Evolutionary conservation across 306 rosid species (phyloP), one percentile per base, ranked within the genome.

Genomic region (Trichosanthes cucumerina): DNA sequence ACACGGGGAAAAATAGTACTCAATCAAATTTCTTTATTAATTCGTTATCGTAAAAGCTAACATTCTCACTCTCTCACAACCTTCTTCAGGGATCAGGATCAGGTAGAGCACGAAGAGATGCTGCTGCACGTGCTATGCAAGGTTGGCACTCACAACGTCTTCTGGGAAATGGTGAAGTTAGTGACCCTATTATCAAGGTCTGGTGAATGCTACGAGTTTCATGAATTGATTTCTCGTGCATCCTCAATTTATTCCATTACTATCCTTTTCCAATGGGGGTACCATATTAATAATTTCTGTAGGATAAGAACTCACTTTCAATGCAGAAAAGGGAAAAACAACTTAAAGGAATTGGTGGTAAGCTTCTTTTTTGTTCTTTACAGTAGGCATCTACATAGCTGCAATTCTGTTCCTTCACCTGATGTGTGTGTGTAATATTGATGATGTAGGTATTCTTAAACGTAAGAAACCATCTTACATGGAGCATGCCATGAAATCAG

Each of bases 91-190:
- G 91, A 80, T 82, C 96, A 46, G 93, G 90, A 62, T 85, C 96
- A 38, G 99, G 98, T 66, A 90, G 99, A 89, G 93, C 98, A 75
- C 90, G 98, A 64, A 90, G 99, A 82, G 93, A 91, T 86, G 98
- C 99, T 79, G 99, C 99, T 16, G 91, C 97, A 85, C 96, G 97
- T 57, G 99, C 99, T 73, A 96, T 96, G 99, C 98, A 91, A 78
- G 98, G 99, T 82, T 93, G 99, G 99, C 99, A 96, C 82, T 96
- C 99, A 21, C 97, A 94, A 57, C 96, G 97, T 75, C 90, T 96
- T 84, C 92, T 91, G 66, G 97, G 96, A 81, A 90, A 91, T 71
- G 99, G 98, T 79, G 98, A 92, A 92, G 98, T 92, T 80, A 89
- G 96, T 82, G 99, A 92, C 79, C 99, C 99, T 31, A 89, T 92